phyloP scores from a whole-genome alignment of 1,139 yeast genomes.

The Pneumocystis oryctolagi region DNA sequence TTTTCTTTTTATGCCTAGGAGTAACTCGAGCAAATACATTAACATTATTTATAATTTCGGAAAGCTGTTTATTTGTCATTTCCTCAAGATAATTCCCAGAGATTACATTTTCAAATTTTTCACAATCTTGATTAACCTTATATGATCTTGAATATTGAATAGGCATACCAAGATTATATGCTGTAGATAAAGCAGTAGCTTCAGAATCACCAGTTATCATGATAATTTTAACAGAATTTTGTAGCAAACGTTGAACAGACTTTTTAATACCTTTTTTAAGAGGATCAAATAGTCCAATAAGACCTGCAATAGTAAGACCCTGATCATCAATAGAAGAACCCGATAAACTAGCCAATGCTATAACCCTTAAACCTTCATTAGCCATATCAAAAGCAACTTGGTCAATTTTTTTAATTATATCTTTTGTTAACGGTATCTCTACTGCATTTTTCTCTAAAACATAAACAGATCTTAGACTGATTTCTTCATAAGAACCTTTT shows the following conservation, averaged over 20 bases:
- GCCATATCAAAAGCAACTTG: conserved; percentile 55
- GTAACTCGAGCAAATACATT: conserved; percentile 92
- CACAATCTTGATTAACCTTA: conserved; percentile 1
- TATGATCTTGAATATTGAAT: conserved; percentile 31
- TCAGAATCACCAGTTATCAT: conserved; percentile 98
- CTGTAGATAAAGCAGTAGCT: conserved; percentile 81
- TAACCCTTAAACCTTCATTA: conserved; percentile 68
- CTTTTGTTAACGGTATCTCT: conserved; percentile 37
- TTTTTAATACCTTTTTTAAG: conserved; percentile 72
- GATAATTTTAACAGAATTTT: conserved; percentile 87
- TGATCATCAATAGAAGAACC: conserved; percentile 26
- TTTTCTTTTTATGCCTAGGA: conserved; percentile 86
- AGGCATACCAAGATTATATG: conserved; percentile 85
- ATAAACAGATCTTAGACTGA: conserved; percentile 46
- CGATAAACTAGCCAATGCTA: conserved; percentile 39
- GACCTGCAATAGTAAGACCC: conserved; percentile 61
- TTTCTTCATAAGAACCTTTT: conserved; percentile 78
- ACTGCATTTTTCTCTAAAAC: conserved; percentile 48
- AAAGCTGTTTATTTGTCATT: conserved; percentile 52
- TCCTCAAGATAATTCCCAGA: conserved; percentile 70
- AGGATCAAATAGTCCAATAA: conserved; percentile 92
- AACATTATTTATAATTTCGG: conserved; percentile 63
- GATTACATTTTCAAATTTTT: conserved; percentile 45
- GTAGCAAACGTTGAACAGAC: conserved; percentile 57
- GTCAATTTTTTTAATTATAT: conserved; percentile 32